Conservation (phyloP, 1,139 yeast genomes). For the Diutina pseudorugosa region DNA sequence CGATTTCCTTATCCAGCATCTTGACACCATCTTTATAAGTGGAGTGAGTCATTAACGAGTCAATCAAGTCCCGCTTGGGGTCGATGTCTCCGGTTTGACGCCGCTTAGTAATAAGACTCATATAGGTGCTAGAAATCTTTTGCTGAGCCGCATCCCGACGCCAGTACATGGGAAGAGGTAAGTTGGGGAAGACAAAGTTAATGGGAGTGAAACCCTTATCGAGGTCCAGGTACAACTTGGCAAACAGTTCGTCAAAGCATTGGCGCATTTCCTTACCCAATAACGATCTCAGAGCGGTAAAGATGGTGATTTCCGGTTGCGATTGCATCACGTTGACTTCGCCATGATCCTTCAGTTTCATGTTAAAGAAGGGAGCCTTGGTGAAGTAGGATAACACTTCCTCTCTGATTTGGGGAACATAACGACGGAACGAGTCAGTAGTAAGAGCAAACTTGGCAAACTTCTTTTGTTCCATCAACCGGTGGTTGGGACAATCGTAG, state of each 20-base stretch:
- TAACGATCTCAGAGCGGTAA: conserved; percentile 87
- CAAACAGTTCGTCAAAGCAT: conserved; percentile 73
- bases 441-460: conserved; percentile 87
- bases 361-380: conserved; percentile 27
- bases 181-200: conserved; percentile 87
- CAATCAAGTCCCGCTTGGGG: conserved; percentile 79
- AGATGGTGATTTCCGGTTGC: conserved; percentile 92
- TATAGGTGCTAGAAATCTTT: conserved; percentile 67
- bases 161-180: conserved; percentile 80
- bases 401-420: conserved; percentile 80
- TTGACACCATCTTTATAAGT: conserved; percentile 86
- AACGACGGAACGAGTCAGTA: conserved; percentile 67
- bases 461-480: conserved; percentile 96
- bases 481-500: conserved; percentile 88
- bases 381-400: conserved; percentile 60
- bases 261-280: conserved; percentile 87
- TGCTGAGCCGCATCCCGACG: conserved; percentile 82
- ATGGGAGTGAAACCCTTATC: conserved; percentile 96
- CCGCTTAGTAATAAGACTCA: conserved; percentile 65
- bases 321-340: conserved; percentile 62
- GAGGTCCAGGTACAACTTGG: conserved; percentile 75
- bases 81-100: conserved; percentile 60
- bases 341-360: conserved; percentile 32
- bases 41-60: conserved; percentile 69
- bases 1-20: conserved; percentile 93